Evolutionary conservation across 352 stramenopile genomes (phyloP), one percentile per base, ranked within the genome.

Genomic region (Lagenidium giganteum): DNA sequence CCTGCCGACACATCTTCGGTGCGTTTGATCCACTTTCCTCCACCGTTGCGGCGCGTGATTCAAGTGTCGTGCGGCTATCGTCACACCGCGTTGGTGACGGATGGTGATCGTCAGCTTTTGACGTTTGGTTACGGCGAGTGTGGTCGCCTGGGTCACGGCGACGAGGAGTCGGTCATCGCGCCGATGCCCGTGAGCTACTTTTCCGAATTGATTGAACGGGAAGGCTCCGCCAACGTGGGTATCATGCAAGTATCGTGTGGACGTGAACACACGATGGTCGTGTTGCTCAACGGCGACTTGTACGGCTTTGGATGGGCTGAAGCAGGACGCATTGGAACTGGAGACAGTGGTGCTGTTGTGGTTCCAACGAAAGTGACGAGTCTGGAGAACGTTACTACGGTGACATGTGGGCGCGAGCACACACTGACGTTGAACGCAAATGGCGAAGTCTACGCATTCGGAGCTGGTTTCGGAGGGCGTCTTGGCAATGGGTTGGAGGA

Each of bases 281-380:
- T 91, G 3, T 59, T 77, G 6, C 36, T 40, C 12, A 88, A 69
- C 24, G 76, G 82, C 0, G 61, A 87, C 2, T 54, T 95, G 9
- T 94, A 70, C 26, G 81, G 74, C 4, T 95, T 91, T 38, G 85
- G 83, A 8, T 95, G 81, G 83, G 77, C 74, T 11, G 81, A 95
- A 64, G 83, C 79, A 22, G 83, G 81, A 13, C 81, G 85, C 16
- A 61, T 95, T 11, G 82, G 83, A 1, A 87, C 83, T 4, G 81
- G 81, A 2, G 79, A 93, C 34, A 84, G 70, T 13, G 81, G 74
- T 27, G 83, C 70, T 25, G 66, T 73, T 16, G 17, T 87, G 29
- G 57, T 69, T 17, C 83, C 83, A 2, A 65, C 64, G 28, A 68
- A 67, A 34, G 81, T 95, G 8, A 47, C 47, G 21, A 42, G 64